Evolutionary conservation across 108 stramenopile species (phyloP), one percentile per base, ranked within the genome.

Genomic region (Fragilaria radians): DNA sequence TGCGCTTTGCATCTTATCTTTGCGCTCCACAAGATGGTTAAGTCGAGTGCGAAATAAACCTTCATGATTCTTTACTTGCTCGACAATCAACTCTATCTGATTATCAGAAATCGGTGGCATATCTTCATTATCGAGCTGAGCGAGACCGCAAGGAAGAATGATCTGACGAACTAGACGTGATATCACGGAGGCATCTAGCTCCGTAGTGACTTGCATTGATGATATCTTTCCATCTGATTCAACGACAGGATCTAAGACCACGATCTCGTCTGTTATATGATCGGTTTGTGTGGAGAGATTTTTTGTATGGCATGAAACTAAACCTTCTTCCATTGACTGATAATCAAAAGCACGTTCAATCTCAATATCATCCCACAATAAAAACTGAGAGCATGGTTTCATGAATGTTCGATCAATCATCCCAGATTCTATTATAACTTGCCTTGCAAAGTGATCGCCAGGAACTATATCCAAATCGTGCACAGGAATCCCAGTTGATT

Each of bases 321-420:
- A 25, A 7, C 50, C 50, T 21, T 51, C 50, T 21, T 51, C 50
- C 50, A 51, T 51, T 7, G 50, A 9, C 7, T 51, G 50, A 51
- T 51, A 51, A 51, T 51, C 19, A 51, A 51, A 51, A 7, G 50
- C 50, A 19, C 17, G 50, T n/a, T 51, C 50, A 51, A 51, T 51
- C 9, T 51, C 50, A 7, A 7, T 21, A 19, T 51, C 50, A 25
- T 25, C 17, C 9, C 22, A 5, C 5, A 18, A 9, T 21, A 51
- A 42, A 42, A 7, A 7, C 7, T 14, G 11, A 7, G 14, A 11
- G 7, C 7, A 11, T 7, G 36, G 36, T 42, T 42, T 42, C 11
- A 14, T 11, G 36, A 42, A 7, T 11, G 11, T 14, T 11, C 7
- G 36, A 14, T 42, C 36, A 42, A 42, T 42, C 36, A 42, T 42